A percentile compares a stretch with the other conserved stretches of the same genome.
Conservation (phyloP, 164 flowering plant genomes). For the Magnolia sinica region DNA sequence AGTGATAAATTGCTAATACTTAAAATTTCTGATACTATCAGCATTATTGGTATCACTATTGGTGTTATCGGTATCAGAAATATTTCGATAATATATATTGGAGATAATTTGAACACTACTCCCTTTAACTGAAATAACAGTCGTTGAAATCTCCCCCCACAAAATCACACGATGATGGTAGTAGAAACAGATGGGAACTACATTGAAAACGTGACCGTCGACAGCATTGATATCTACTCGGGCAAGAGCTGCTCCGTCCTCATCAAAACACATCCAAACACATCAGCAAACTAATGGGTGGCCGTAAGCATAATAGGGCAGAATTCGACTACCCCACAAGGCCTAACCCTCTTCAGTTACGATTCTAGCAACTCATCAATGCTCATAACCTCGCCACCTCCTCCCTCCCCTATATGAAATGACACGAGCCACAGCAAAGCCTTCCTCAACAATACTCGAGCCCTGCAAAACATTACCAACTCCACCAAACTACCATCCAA, state of each 20-base stretch:
- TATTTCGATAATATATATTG: too few species aligned
- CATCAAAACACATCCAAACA: slow-evolving; percentile 59
- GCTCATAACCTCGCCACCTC: slow-evolving; percentile 57
- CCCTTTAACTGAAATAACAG: background rate
- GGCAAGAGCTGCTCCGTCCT: slow-evolving; percentile 92
- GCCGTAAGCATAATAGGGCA: slow-evolving; percentile 60
- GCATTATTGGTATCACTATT: background rate
- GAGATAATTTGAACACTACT: too few species aligned
- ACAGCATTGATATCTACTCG: slow-evolving; percentile 71
- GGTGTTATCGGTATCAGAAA: background rate
- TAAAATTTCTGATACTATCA: too few species aligned
- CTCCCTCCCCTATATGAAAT: slow-evolving; percentile 65
- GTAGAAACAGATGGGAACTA: slow-evolving; percentile 97
- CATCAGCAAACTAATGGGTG: slow-evolving; percentile 69
- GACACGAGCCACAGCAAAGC: slow-evolving; percentile 44
- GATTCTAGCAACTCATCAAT: slow-evolving; percentile 36
- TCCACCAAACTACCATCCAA: slow-evolving; percentile 47
- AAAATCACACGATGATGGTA: slow-evolving; percentile 76
- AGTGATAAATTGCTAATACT: too few species aligned
- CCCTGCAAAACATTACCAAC: slow-evolving; percentile 24
- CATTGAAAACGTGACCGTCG: slow-evolving; percentile 51
- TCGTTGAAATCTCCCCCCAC: slow-evolving; percentile 5
- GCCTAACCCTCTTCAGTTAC: slow-evolving; percentile 71
- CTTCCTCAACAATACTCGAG: slow-evolving; percentile 42
- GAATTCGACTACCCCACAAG: slow-evolving; percentile 62